phyloP scores from a whole-genome alignment of 179 eudicot species.

The Amaranthus tricolor region DNA sequence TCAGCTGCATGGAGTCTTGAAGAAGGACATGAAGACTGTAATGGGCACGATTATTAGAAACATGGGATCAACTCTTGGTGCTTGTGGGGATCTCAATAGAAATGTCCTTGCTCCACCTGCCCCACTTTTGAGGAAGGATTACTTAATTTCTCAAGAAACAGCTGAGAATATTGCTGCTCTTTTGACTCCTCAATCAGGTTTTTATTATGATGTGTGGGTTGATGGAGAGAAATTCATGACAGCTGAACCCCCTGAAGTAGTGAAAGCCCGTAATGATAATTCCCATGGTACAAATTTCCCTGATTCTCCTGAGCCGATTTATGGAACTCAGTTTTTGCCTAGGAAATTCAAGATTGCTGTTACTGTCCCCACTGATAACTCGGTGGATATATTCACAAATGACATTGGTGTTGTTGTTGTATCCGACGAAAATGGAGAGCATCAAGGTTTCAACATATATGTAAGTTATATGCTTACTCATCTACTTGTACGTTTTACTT shows the following conservation, averaged over 20 bases:
- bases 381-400: slow-evolving; percentile 91
- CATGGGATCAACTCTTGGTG: slow-evolving; percentile 99
- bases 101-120: slow-evolving; percentile 99
- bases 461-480: slow-evolving; percentile 37
- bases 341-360: slow-evolving; percentile 98
- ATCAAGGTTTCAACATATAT: slow-evolving; percentile 89
- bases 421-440: slow-evolving; percentile 83
- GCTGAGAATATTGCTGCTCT: slow-evolving; percentile 95
- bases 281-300: slow-evolving; percentile 93
- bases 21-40: slow-evolving; percentile 89
- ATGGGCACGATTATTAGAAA: slow-evolving; percentile 79
- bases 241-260: slow-evolving; percentile 93
- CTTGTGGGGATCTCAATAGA: slow-evolving; percentile 96
- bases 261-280: slow-evolving; percentile 87
- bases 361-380: slow-evolving; percentile 91
- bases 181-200: slow-evolving; percentile 96
- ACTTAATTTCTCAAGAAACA: slow-evolving; percentile 79
- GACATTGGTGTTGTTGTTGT: slow-evolving; percentile 91
- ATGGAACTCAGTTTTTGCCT: slow-evolving; percentile 97
- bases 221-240: slow-evolving; percentile 94
- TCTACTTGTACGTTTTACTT: background rate
- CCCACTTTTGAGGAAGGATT: slow-evolving; percentile 82
- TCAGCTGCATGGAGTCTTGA: slow-evolving; percentile 95
- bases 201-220: slow-evolving; percentile 98
- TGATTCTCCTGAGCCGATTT: slow-evolving; percentile 94